These are phyloP conservation scores for Paspalum notatum DNA, from an alignment of 176 grass and related monocot genomes.

Conservation along the genomic window DNA sequence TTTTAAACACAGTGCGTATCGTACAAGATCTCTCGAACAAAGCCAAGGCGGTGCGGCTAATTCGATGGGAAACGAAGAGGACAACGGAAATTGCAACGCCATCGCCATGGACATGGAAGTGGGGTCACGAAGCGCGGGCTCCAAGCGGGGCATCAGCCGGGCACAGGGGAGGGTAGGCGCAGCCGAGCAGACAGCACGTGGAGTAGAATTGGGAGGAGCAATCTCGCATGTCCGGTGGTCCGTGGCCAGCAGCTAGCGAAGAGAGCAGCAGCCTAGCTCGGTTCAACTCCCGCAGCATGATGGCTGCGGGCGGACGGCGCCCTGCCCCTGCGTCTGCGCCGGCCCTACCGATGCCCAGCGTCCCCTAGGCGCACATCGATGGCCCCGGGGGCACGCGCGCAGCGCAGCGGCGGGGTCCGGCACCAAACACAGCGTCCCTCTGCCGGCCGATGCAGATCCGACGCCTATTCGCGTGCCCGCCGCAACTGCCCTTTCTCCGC, in stretches of 20 bases:
- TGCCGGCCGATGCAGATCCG: slow-evolving; percentile 15
- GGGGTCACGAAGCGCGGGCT: too few species aligned
- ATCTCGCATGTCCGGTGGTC: slow-evolving; percentile 53
- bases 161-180: too few species aligned
- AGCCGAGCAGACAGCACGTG: slow-evolving; percentile 27
- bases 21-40: slow-evolving; percentile 1
- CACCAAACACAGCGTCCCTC: not conserved
- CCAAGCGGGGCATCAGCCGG: too few species aligned
- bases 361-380: slow-evolving; percentile 30
- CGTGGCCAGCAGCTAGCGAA: not conserved
- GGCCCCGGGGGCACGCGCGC: slow-evolving; percentile 31
- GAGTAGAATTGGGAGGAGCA: not conserved
- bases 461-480: not conserved
- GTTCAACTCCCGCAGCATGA: slow-evolving; percentile 14
- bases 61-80: not conserved
- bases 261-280: too few species aligned
- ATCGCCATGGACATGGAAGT: not conserved
- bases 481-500: not conserved
- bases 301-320: slow-evolving; percentile 5
- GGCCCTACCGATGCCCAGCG: slow-evolving; percentile 25
- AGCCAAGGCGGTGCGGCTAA: not conserved
- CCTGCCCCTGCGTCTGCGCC: slow-evolving; percentile 1
- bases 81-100: not conserved
- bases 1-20: not conserved
- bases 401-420: not conserved